Base-by-base conservation (phyloP, 805 yeast genomes). In the Candida sanyiensis region DNA sequence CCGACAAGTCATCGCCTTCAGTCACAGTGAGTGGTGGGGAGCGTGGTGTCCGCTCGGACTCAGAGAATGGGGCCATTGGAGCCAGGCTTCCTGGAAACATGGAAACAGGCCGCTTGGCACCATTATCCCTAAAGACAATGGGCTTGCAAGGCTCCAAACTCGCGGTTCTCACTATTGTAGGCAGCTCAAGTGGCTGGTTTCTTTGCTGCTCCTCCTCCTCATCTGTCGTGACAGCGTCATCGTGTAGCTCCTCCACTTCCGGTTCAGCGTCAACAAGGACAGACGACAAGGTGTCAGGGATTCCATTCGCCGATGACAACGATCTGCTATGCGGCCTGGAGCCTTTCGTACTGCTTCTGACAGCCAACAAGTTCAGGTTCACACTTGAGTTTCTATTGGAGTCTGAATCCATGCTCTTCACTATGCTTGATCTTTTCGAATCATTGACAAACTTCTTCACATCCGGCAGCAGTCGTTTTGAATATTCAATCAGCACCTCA, bases 401-500 rank as follows among this genome's bases (percentile, higher is more conserved):
- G 10, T 35, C 38, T n/a, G 39, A 24, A 7, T 25, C 42, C 45
- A 38, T 17, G 35, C 34, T 33, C 33, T 38, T 24, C 35, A 15
- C 15, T 16, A 31, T 10, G 39, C 40, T 22, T 28, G 28, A 28
- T 33, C 45, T n/a, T 24, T 38, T 36, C 19, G 48, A 31, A 8
- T 43, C 49, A 21, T 22, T 45, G 11, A 29, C 28, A 33, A 41
- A 41, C 43, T 62, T 64, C 33, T 63, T 57, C 48, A 54, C 69
- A 47, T 69, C 71, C 18, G 90, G 87, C 42, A 89, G 64, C 31
- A 90, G 69, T 57, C 80, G 77, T 57, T 83, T 81, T 16, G 90
- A 81, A 57, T 90, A 87, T 48, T 83, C 89, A 41, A 90, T 84
- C 64, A 93, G 71, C 48, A 90, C 88, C 54, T 89, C 94, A 19